Evolutionary conservation across 495 filamentous ascomycete species (phyloP).

Genomic region (Penicillium argentinense): DNA sequence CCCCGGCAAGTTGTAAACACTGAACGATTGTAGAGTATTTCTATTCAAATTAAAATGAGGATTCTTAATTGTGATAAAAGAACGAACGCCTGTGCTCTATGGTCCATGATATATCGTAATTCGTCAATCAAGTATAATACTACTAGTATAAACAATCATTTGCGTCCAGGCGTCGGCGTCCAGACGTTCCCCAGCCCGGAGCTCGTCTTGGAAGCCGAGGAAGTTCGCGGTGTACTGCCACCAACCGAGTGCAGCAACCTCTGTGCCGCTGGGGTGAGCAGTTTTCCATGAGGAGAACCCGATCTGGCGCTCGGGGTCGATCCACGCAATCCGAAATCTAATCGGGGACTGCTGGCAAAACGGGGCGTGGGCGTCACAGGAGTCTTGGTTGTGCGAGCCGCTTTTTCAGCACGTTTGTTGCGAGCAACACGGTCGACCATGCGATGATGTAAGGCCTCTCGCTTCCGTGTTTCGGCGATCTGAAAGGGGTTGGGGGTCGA

Average conservation of each 20-base stretch:
- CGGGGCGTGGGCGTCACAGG: constrained; percentile 63
- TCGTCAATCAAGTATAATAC: not conserved
- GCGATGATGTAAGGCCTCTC: constrained; percentile 82
- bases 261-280: constrained; percentile 72
- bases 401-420: constrained; percentile 61
- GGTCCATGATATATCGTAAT: constrained; percentile 9
- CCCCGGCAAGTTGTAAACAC: too few species aligned
- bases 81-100: constrained; percentile 1
- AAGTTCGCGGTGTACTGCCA: constrained; percentile 45
- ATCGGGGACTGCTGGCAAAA: constrained; percentile 73
- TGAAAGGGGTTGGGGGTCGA: constrained; percentile 77
- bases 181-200: constrained; percentile 52
- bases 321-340: constrained; percentile 52
- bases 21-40: not conserved
- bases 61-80: too few species aligned
- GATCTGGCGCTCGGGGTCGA: constrained; percentile 37
- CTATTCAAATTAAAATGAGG: not conserved
- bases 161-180: constrained; percentile 54
- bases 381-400: constrained; percentile 49
- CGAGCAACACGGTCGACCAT: constrained; percentile 87
- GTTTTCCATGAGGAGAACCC: constrained; percentile 21
- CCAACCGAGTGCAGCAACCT: constrained; percentile 67
- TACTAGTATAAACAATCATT: constrained; percentile 18
- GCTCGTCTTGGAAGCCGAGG: constrained; percentile 34
- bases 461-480: constrained; percentile 69